phyloP scores from a whole-genome alignment of 2,329 filamentous ascomycete species.

The Escovopsis weberi region DNA sequence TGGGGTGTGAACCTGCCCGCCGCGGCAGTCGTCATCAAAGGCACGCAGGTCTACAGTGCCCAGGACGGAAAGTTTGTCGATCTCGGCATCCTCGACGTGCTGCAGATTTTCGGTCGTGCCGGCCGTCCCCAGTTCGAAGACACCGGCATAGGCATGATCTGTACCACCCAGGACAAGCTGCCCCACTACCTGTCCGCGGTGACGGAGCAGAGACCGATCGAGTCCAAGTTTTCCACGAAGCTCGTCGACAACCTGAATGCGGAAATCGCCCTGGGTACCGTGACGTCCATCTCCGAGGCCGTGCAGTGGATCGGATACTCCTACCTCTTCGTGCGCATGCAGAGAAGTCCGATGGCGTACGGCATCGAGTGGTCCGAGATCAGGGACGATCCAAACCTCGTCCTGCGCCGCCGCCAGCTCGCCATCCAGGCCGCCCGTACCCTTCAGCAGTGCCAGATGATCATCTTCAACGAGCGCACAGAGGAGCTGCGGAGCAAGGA shows the following conservation, averaged over 20 bases:
- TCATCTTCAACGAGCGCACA: slow-evolving; percentile 91
- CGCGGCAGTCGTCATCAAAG: slow-evolving; percentile 94
- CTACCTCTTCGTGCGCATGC: slow-evolving; percentile 94
- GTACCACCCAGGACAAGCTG: slow-evolving; percentile 87
- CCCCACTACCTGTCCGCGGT: slow-evolving; percentile 84
- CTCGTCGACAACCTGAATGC: slow-evolving; percentile 95
- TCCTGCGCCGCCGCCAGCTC: slow-evolving; percentile 70
- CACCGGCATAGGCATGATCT: slow-evolving; percentile 95
- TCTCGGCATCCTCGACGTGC: slow-evolving; percentile 85
- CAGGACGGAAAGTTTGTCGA: slow-evolving; percentile 96
- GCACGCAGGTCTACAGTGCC: slow-evolving; percentile 90
- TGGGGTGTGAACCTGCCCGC: slow-evolving; percentile 99
- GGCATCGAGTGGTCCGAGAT: slow-evolving; percentile 93
- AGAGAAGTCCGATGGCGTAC: slow-evolving; percentile 77
- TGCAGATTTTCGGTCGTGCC: slow-evolving; percentile 97
- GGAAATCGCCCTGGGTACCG: slow-evolving; percentile 84
- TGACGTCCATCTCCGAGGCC: slow-evolving; percentile 84
- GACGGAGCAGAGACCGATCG: slow-evolving; percentile 91
- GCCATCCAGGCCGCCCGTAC: slow-evolving; percentile 79
- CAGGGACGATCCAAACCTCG: slow-evolving; percentile 72
- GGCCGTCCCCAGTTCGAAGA: slow-evolving; percentile 97
- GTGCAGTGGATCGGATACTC: slow-evolving; percentile 98
- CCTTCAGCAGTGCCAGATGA: slow-evolving; percentile 91
- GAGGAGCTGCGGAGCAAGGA: slow-evolving; percentile 91
- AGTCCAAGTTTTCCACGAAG: slow-evolving; percentile 89